phyloP scores from a whole-genome alignment of 2,329 filamentous ascomycete genomes.

The Calonectria pseudoturangicola region DNA sequence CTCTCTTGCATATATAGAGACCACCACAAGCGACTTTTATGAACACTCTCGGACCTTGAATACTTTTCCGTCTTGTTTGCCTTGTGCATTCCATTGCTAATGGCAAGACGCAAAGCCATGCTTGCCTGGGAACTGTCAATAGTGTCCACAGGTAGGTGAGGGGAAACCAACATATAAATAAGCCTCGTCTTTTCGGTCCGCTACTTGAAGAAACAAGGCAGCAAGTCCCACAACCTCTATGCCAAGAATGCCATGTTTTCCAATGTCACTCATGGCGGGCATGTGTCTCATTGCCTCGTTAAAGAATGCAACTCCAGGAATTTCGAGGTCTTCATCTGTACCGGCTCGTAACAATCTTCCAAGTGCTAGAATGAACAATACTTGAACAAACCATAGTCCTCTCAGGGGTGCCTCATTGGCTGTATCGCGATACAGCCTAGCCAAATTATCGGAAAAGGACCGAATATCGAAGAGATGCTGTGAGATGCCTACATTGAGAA shows the following conservation, averaged over 20 bases:
- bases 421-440: constrained; percentile 30
- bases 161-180: constrained; percentile 41
- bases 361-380: constrained; percentile 39
- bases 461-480: constrained; percentile 43
- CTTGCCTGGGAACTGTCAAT: constrained; percentile 35
- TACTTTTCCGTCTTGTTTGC: constrained; percentile 14
- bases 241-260: constrained; percentile 34
- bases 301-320: constrained; percentile 41
- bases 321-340: constrained; percentile 35
- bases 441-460: constrained; percentile 41
- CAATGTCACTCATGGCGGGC: constrained; percentile 36
- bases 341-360: constrained; percentile 40
- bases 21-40: constrained; percentile 43
- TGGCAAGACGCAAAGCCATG: constrained; percentile 39
- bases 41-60: constrained; percentile 41
- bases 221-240: constrained; percentile 44
- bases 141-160: too few relatives aligned
- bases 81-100: constrained; percentile 34
- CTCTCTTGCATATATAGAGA: constrained; percentile 45
- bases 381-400: constrained; percentile 42
- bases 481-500: constrained; percentile 45
- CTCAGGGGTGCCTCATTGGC: constrained; percentile 16
- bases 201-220: constrained; percentile 41
- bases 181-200: constrained; percentile 45
- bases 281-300: constrained; percentile 43